Evolutionary conservation across 169 alveolate species (phyloP), one percentile per base, ranked within the genome.

Genomic region (Plasmodium gallinaceum): DNA sequence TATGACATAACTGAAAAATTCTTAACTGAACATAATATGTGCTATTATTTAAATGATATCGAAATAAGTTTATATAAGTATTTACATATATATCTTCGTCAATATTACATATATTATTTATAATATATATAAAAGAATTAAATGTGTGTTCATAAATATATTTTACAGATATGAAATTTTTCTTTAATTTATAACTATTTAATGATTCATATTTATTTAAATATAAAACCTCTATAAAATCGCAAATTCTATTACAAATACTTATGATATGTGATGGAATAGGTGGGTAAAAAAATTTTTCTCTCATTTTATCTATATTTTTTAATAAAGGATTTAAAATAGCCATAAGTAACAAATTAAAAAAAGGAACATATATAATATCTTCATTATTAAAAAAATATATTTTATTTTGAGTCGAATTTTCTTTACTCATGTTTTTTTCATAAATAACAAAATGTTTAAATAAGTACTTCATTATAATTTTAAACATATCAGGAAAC

Each of bases 1-100:
- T 54, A 69, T 83, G 91, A 52, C 91, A 83, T 45, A 83, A 10
- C 24, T 83, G 91, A 48, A 83, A 83, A 10, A 83, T 39, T 26
- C 69, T 83, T 61, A 83, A 42, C 12, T 83, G 51, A 5, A 83
- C 85, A 69, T 66, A 83, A 46, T 45, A 69, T 0, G 86, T 51
- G 3, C 9, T 58, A 7, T 32, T 24, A 48, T 62, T 32, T 43
- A 83, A 9, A 61, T 83, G 91, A 45, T 57, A 83, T 2, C 32
- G 16, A 57, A 83, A 83, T 61, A 83, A 1, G 39, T 68, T 62
- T 7, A 70, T 52, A 10, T 83, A 68, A 0, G 51, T 39, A 16
- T 42, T 69, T n/a, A 60, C 86, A 42, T 83, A 83, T 0, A 83
- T 73, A 57, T 83, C 74, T 9, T 68, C 72, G n/a, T 58, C 20